Evolutionary conservation across 306 rosid genomes (phyloP).

Genomic region (Prunus mongolica): DNA sequence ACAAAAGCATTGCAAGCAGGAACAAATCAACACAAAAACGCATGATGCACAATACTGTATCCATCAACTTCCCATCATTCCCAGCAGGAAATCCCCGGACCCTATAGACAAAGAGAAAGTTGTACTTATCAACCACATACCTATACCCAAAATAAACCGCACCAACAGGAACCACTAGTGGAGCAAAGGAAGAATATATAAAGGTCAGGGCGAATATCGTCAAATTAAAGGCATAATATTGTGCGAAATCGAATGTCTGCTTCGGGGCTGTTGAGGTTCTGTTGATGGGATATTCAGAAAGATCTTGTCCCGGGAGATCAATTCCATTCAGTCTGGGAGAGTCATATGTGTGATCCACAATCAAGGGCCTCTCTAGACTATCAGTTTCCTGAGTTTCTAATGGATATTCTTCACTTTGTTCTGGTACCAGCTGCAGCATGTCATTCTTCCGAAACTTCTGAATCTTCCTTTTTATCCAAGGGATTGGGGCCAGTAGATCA

Average conservation of each 20-base stretch:
- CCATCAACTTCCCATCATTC: constrained; percentile 90
- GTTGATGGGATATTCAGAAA: constrained; percentile 62
- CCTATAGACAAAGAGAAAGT: constrained; percentile 86
- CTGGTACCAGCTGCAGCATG: constrained; percentile 95
- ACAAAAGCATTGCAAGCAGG: constrained; percentile 84
- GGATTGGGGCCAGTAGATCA: constrained; percentile 91
- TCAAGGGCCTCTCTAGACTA: constrained; percentile 63
- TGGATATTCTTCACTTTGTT: constrained; percentile 76
- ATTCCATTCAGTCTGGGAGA: constrained; percentile 43
- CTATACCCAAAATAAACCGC: constrained; percentile 87
- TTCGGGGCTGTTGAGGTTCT: constrained; percentile 85
- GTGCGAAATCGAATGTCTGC: constrained; percentile 92
- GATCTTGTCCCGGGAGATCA: constrained; percentile 65
- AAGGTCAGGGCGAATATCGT: constrained; percentile 91
- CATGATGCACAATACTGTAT: constrained; percentile 84
- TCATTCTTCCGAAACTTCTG: constrained; percentile 80
- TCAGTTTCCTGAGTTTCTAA: constrained; percentile 71
- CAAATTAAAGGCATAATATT: constrained; percentile 88
- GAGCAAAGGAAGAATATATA: constrained; percentile 80
- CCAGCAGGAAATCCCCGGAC: constrained; percentile 94
- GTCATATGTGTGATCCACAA: constrained; percentile 43
- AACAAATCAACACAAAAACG: constrained; percentile 84
- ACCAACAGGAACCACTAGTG: constrained; percentile 91
- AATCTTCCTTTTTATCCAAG: constrained; percentile 85
- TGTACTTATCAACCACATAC: constrained; percentile 93